Conservation (phyloP, 495 filamentous ascomycete species). For the Cetradonia linearis region DNA sequence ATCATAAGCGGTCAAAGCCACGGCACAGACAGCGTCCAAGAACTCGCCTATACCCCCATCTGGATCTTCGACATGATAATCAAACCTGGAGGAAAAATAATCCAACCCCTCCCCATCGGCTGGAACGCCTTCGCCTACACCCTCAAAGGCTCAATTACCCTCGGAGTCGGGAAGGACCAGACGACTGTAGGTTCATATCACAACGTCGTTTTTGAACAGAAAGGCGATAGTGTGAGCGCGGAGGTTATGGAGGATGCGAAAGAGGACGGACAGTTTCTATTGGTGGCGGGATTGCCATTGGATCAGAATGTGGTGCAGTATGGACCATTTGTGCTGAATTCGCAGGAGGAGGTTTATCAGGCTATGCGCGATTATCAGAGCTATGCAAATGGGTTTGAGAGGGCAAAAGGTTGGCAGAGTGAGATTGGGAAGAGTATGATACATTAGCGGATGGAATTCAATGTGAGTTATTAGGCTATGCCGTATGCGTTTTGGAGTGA, state of each 20-base stretch:
- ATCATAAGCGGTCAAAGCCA: slow-evolving; percentile 78
- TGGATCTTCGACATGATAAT: slow-evolving; percentile 88
- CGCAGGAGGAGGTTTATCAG: slow-evolving; percentile 77
- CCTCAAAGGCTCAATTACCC: slow-evolving; percentile 56
- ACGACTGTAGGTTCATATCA: slow-evolving; percentile 54
- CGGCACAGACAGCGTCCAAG: slow-evolving; percentile 75
- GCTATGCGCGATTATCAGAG: slow-evolving; percentile 83
- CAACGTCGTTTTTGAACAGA: slow-evolving; percentile 80
- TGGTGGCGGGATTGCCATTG: slow-evolving; percentile 76
- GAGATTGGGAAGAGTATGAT: slow-evolving; percentile 87
- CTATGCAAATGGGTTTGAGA: slow-evolving; percentile 82
- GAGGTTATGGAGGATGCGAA: slow-evolving; percentile 60
- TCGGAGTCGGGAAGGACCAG: slow-evolving; percentile 46
- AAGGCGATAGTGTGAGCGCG: slow-evolving; percentile 62
- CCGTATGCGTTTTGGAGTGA: neutral
- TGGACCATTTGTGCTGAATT: slow-evolving; percentile 83
- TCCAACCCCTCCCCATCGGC: slow-evolving; percentile 62
- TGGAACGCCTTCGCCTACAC: slow-evolving; percentile 93
- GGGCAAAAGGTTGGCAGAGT: slow-evolving; percentile 71
- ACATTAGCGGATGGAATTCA: slow-evolving; percentile 18
- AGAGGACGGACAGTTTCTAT: slow-evolving; percentile 56
- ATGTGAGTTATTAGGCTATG: neutral
- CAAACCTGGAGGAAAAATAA: slow-evolving; percentile 61
- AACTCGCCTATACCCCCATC: slow-evolving; percentile 89
- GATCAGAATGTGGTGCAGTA: slow-evolving; percentile 95